Base-by-base conservation (phyloP, 805 yeast genomes). In the Blastobotrys attinorum region DNA sequence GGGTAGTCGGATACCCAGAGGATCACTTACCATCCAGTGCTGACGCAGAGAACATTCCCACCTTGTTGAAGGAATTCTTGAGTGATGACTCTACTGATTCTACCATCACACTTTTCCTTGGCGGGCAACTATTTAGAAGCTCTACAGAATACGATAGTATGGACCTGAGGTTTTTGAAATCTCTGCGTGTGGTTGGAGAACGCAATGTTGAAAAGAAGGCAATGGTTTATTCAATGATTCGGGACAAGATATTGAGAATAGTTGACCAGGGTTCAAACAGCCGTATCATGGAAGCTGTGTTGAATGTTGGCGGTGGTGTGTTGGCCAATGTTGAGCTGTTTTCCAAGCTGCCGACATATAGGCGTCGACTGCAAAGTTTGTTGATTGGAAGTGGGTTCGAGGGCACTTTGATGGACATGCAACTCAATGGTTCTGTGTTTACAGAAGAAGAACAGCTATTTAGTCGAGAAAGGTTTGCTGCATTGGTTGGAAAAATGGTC, bases 1-100 rank as follows among this genome's bases (percentile, higher is more conserved):
- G 58, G 57, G 39, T 54, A 13, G 57, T 58, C 1, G 59, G 60
- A 1, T 56, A 49, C 41, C 50, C 57, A 5, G 56, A 53, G 15
- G 53, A 51, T 6, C 47, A 44, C 17, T 21, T 39, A 25, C 20
- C 23, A 31, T 16, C 22, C 38, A 25, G 29, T 11, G 25, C 18
- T 17, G 48, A 46, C 22, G 36, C 43, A 8, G 47, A 46, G 27
- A 35, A 39, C 31, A 23, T 53, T 17, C 58, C 58, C 8, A 37
- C 46, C 11, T 25, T 54, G n/a, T 32, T 55, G 31, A 41, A 43
- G 25, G 52, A 46, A 18, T 55, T 50, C 34, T 25, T 55, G 5
- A 31, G 48, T 18, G 47, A 50, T 16, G 42, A 45, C 10, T 42
- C 51, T 5, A 25, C 42, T 1, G 51, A 49, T 17, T 43, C 54